Base-by-base conservation (phyloP, 805 yeast genomes). In the Ogataea chonburiensis region DNA sequence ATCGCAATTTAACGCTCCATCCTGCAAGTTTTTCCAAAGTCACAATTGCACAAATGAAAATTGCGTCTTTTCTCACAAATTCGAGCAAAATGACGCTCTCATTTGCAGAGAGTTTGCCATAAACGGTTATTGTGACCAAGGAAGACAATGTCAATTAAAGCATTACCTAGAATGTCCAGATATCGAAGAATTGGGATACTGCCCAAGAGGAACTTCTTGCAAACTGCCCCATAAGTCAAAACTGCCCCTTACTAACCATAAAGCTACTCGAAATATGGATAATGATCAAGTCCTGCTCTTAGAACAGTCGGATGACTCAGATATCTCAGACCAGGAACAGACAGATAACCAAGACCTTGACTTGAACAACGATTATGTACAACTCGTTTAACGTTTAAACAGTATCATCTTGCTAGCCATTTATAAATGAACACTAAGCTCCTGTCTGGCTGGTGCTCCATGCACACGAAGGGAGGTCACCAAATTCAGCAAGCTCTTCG, bases 81-180 rank as follows among this genome's bases (percentile, higher is more conserved):
- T 50, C 34, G 75, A 67, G 24, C 57, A 46, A 17, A 49, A 55
- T 28, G 68, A 64, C 18, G 60, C 34, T 3, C 18, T 33, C 5
- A 64, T 76, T 0, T 85, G 95, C 52, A 65, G 86, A 15, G 77
- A 73, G 18, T 86, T 85, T 63, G 72, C 89, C 4, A 49, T 79
- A 21, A 74, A 75, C 12, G 88, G 89, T 1, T 82, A 73, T 61
- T 86, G 94, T 57, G 71, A 64, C 19, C 56, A 73, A 16, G 95
- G 93, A 0, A 51, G 60, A 17, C 45, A 50, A 19, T 85, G 94
- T 52, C 66, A 71, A 5, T 69, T 72, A 29, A 57, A 70, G 22
- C 95, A 85, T 52, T 58, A 61, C 11, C 71, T 66, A 46, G 74
- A 75, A 40, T 85, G 94, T 59, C 91, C 94, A 0, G 91, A 84